Conservation (phyloP, 2,329 filamentous ascomycete genomes). For the Aspergillus ibericus region DNA sequence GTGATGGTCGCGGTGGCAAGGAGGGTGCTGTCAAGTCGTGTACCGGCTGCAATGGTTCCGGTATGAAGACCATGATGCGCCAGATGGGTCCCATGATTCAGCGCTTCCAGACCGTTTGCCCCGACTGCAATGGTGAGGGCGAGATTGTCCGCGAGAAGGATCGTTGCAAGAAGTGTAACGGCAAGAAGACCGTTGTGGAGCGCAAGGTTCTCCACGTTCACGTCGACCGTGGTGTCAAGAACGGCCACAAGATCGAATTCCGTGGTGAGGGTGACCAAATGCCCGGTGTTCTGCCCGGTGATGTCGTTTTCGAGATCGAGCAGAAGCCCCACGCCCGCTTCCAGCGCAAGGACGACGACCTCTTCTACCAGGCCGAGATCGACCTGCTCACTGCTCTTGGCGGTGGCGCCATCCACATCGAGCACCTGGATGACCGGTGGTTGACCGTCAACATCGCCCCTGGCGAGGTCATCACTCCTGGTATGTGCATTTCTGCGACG, state of each 20-base stretch:
- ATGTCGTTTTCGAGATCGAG: conserved; percentile 98
- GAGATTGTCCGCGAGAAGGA: conserved; percentile 97
- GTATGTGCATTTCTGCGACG: conserved; percentile 55
- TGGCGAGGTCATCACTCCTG: conserved; percentile 89
- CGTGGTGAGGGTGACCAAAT: conserved; percentile 94
- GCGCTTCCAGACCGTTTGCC: conserved; percentile 98
- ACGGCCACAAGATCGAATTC: conserved; percentile 95
- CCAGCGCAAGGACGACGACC: conserved; percentile 92
- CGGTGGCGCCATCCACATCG: conserved; percentile 85
- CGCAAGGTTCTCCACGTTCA: conserved; percentile 98
- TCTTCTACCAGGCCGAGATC: conserved; percentile 93
- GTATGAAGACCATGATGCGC: conserved; percentile 99
- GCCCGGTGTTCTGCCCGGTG: conserved; percentile 87
- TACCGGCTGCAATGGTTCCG: conserved; percentile 82
- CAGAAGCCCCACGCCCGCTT: conserved; percentile 98
- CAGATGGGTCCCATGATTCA: conserved; percentile 99
- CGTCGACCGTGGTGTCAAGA: conserved; percentile 90
- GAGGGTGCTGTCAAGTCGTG: conserved; percentile 97
- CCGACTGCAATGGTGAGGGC: conserved; percentile 95
- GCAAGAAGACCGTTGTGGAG: conserved; percentile 98
- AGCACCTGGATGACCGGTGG: conserved; percentile 98
- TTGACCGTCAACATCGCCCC: conserved; percentile 88
- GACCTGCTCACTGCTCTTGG: conserved; percentile 93
- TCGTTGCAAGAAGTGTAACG: conserved; percentile 91
- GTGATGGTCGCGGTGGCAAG: conserved; percentile 91